Conservation (phyloP, 1,284 basidiomycete species). For the Exobasidium rhododendri region DNA sequence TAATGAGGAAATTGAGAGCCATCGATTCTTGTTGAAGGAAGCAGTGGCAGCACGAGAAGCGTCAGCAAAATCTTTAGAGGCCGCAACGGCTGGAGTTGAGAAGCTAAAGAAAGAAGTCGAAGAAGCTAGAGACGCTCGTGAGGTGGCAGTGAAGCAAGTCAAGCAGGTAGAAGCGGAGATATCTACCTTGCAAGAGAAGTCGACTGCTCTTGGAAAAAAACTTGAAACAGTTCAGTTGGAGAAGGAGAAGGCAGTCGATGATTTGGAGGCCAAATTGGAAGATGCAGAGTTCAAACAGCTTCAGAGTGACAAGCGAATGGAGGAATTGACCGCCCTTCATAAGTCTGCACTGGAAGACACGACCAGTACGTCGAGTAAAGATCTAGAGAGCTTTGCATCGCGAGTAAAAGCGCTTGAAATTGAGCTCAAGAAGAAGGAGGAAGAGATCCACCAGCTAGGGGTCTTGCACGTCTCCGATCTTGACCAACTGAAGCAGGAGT, state of each 20-base stretch:
- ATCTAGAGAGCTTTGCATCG: background rate
- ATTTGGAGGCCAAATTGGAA: background rate
- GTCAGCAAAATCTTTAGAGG: background rate
- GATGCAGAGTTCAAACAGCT: slow-evolving; percentile 2
- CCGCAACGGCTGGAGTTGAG: background rate
- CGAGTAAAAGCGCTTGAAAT: background rate
- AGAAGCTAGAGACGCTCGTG: background rate
- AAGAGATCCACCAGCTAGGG: background rate
- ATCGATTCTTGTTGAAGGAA: background rate
- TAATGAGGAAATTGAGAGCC: background rate
- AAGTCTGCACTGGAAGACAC: background rate
- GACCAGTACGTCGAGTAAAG: background rate
- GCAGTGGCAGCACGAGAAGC: background rate
- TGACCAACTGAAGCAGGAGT: background rate
- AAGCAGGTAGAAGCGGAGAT: background rate
- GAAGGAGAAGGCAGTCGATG: background rate
- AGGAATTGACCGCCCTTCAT: background rate
- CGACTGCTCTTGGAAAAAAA: background rate
- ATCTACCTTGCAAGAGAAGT: background rate
- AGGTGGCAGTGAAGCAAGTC: background rate
- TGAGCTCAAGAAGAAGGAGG: background rate
- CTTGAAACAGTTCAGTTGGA: background rate
- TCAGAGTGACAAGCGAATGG: background rate
- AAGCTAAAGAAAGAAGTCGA: background rate
- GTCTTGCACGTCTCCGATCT: background rate